Evolutionary conservation across 2,329 filamentous ascomycete genomes (phyloP).

Genomic region (Fusarium sp.): DNA sequence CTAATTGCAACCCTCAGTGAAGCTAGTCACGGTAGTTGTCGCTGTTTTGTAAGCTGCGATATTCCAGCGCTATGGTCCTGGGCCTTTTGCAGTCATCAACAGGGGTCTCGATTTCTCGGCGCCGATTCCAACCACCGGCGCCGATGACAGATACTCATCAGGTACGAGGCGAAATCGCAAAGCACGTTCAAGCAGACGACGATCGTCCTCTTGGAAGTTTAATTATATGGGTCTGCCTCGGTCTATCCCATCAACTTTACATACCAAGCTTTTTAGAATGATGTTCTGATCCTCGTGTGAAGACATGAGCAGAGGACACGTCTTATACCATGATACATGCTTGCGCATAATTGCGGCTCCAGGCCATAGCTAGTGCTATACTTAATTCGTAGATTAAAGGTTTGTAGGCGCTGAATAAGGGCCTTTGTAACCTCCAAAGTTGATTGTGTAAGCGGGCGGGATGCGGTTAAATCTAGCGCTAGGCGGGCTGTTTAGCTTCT

Average conservation of each 20-base stretch:
- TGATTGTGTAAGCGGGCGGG: conserved; percentile 29
- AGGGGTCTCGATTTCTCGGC: conserved; percentile 20
- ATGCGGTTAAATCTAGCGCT: conserved; percentile 10
- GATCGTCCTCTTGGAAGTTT: conserved; percentile 17
- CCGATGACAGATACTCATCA: conserved; percentile 25
- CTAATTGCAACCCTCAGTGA: not conserved
- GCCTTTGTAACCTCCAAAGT: conserved; percentile 1
- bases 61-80: conserved; percentile 3
- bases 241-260: not conserved
- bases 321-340: not conserved
- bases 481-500: not conserved
- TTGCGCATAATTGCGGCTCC: not conserved
- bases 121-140: conserved; percentile 17
- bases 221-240: conserved; percentile 20
- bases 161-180: conserved; percentile 14
- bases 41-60: not conserved
- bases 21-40: not conserved
- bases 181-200: not conserved
- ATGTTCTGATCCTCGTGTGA: not conserved
- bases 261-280: not conserved
- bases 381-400: not conserved
- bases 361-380: not conserved
- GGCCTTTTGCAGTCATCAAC: not conserved
- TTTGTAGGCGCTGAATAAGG: conserved; percentile 7
- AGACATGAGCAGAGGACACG: not conserved